A percentile compares a stretch with the other conserved stretches of the same genome.
Conservation (phyloP, 352 stramenopile species). For the Thalassiosira ordinaria region DNA sequence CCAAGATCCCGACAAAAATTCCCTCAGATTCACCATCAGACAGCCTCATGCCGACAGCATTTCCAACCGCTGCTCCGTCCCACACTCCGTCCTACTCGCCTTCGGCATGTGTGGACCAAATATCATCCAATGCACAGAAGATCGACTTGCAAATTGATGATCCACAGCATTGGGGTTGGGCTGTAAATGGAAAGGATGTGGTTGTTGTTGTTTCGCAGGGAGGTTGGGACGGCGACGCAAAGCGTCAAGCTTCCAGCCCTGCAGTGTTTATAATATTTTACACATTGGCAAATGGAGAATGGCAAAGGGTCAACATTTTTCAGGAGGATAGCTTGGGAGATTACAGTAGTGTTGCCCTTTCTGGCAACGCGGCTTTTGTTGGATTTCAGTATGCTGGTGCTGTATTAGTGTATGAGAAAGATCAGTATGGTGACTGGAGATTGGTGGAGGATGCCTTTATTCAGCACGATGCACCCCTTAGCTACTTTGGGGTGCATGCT, state of each 20-base stretch:
- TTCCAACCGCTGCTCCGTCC: too few relatives aligned
- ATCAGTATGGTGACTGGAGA: neutral
- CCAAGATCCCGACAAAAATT: too few relatives aligned
- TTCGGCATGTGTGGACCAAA: too few relatives aligned
- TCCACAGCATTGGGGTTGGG: too few relatives aligned
- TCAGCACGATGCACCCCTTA: neutral
- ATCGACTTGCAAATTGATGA: too few relatives aligned
- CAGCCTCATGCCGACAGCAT: too few relatives aligned
- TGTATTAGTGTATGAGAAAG: neutral
- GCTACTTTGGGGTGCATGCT: neutral
- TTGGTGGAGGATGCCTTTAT: neutral
- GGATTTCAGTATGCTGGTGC: neutral
- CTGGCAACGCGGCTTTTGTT: neutral
- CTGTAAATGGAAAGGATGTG: neutral
- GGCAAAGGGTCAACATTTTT: neutral
- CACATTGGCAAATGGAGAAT: neutral
- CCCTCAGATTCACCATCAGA: too few relatives aligned
- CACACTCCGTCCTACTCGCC: too few relatives aligned
- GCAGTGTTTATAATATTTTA: slow-evolving; percentile 1
- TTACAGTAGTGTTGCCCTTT: neutral
- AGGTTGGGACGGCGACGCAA: too few relatives aligned
- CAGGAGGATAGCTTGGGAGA: neutral
- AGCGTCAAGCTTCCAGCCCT: too few relatives aligned
- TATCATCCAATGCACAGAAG: too few relatives aligned
- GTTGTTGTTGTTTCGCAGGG: neutral